Conservation (phyloP, 352 stramenopile species). For the Globisporangium cederbergense region DNA sequence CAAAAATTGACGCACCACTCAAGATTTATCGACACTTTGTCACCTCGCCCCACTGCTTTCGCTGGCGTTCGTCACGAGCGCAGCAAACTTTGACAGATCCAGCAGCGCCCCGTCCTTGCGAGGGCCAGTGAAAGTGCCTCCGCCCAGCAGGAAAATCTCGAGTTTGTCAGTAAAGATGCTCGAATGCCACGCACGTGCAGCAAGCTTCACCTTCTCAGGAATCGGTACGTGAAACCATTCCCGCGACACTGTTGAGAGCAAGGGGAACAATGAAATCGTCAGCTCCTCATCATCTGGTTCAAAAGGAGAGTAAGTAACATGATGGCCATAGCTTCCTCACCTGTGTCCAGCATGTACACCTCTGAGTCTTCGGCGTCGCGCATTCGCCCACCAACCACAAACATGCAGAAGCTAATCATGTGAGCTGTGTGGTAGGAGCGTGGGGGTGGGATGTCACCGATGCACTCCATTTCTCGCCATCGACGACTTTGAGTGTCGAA, state of each 20-base stretch:
- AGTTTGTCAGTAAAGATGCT: slow-evolving; percentile 37
- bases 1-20: not conserved
- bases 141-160: slow-evolving; percentile 51
- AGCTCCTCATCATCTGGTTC: no score
- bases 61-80: slow-evolving; percentile 1
- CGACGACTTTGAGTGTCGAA: slow-evolving; percentile 32
- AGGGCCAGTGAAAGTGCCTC: slow-evolving; percentile 57
- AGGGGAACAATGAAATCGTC: no score
- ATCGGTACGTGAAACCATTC: slow-evolving; percentile 51
- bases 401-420: slow-evolving; percentile 39
- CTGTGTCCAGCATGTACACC: slow-evolving; percentile 58
- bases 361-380: slow-evolving; percentile 34
- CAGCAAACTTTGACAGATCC: slow-evolving; percentile 35
- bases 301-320: no score
- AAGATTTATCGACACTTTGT: not conserved
- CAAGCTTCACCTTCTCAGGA: slow-evolving; percentile 23
- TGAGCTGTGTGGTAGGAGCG: slow-evolving; percentile 72
- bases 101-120: slow-evolving; percentile 50
- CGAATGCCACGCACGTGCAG: slow-evolving; percentile 62
- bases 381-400: slow-evolving; percentile 64
- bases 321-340: slow-evolving; percentile 7
- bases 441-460: slow-evolving; percentile 37
- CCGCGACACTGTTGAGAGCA: slow-evolving; percentile 13
- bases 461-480: slow-evolving; percentile 42
- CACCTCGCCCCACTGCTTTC: not conserved